These are phyloP conservation scores for Leucosporidium yakuticum DNA, from an alignment of 768 basidiomycete species.

Conservation along the genomic window DNA sequence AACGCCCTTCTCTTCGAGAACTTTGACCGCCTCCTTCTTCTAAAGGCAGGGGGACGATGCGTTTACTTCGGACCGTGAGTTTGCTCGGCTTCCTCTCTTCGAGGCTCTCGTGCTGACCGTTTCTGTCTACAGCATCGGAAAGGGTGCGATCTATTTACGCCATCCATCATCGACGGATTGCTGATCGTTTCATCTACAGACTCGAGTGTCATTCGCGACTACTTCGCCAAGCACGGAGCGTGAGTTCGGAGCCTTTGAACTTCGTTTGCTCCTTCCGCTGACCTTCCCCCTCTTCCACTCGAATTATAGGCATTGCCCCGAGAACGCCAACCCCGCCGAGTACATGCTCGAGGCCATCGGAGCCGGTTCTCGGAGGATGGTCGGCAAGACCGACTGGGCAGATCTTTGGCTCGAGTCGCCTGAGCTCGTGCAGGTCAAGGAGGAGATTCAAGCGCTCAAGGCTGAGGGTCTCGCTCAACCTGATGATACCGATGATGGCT, in stretches of 20 bases:
- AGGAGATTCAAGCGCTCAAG: constrained; percentile 50
- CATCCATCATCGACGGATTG: too few species aligned
- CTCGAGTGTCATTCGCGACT: constrained; percentile 59
- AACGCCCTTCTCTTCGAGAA: constrained; percentile 68
- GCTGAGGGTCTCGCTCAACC: background rate
- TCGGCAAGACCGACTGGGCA: constrained; percentile 77
- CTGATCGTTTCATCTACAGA: constrained; percentile 42
- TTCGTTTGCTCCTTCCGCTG: too few species aligned
- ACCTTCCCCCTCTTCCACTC: background rate
- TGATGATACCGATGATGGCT: background rate
- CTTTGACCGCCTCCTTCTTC: constrained; percentile 71
- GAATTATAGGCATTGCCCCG: constrained; percentile 50
- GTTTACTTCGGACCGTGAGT: constrained; percentile 60
- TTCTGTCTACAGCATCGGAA: constrained; percentile 51
- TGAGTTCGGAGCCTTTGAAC: too few species aligned
- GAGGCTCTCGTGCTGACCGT: too few species aligned
- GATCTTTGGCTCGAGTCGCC: constrained; percentile 72
- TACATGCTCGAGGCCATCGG: constrained; percentile 50
- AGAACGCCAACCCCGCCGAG: constrained; percentile 61
- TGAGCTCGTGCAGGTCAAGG: constrained; percentile 48
- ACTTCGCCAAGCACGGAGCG: constrained; percentile 69
- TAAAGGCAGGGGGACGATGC: constrained; percentile 71
- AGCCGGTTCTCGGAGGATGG: constrained; percentile 55
- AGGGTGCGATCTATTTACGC: too few species aligned
- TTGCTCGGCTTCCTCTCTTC: too few species aligned